Evolutionary conservation across 1,284 basidiomycete genomes (phyloP).

Genomic region (Ganoderma boninense): DNA sequence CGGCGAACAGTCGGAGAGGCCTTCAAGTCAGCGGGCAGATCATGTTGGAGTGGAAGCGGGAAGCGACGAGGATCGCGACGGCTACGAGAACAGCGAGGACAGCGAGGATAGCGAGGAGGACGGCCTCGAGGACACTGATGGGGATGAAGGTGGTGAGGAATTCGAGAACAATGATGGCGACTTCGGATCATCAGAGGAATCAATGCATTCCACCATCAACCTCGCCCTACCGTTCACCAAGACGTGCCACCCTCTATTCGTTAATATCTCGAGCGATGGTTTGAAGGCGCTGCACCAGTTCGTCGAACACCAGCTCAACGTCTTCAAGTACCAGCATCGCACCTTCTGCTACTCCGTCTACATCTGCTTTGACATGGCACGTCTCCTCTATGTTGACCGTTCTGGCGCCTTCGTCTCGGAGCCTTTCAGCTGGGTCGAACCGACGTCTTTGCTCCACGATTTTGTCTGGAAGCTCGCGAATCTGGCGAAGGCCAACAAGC

Average conservation of each 20-base stretch:
- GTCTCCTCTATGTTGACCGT: constrained; percentile 20
- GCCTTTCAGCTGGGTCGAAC: constrained; percentile 15
- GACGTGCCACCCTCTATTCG: background rate
- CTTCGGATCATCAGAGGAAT: background rate
- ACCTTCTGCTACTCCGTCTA: constrained; percentile 1
- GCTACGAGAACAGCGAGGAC: background rate
- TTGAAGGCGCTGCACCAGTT: background rate
- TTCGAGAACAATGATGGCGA: background rate
- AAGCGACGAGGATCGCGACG: background rate
- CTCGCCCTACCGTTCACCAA: background rate
- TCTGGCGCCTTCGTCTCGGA: constrained; percentile 15
- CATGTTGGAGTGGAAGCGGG: background rate
- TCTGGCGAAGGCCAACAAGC: background rate
- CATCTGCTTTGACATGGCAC: constrained; percentile 1
- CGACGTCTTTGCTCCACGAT: background rate
- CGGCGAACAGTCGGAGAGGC: no score
- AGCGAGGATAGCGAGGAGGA: background rate
- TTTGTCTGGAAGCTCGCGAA: constrained; percentile 24
- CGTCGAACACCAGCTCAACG: background rate
- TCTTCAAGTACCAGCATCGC: constrained; percentile 13
- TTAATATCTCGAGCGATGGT: background rate
- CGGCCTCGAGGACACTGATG: background rate
- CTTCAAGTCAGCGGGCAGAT: background rate
- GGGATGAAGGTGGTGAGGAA: background rate
- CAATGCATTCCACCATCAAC: background rate